Conservation (phyloP, 2,329 filamentous ascomycete genomes). For the Fusarium mexicanum region DNA sequence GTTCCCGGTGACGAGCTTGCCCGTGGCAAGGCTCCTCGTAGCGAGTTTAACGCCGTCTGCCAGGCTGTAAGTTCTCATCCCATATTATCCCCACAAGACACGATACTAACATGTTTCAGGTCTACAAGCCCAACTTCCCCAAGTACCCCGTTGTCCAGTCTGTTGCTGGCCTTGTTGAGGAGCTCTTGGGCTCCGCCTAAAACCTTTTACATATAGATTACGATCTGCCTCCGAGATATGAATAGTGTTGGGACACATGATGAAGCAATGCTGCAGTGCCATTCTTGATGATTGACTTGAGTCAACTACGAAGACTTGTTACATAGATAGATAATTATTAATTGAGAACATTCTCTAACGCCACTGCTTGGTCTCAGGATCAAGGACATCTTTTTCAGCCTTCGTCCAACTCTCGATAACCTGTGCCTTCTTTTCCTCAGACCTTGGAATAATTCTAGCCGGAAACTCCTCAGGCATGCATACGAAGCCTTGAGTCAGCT, state of each 20-base stretch:
- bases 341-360: neutral
- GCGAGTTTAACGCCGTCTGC: slow-evolving; percentile 32
- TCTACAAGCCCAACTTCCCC: slow-evolving; percentile 22
- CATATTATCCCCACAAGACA: too few species aligned
- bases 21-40: neutral
- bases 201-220: neutral
- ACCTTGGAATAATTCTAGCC: neutral
- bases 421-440: neutral
- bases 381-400: neutral
- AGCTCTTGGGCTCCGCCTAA: neutral
- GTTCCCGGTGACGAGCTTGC: slow-evolving; percentile 37
- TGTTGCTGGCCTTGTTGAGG: neutral
- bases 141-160: slow-evolving; percentile 29
- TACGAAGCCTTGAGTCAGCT: slow-evolving; percentile 6
- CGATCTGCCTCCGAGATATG: slow-evolving; percentile 18
- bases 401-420: neutral
- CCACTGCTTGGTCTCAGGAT: slow-evolving; percentile 5
- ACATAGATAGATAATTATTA: neutral
- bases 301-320: neutral
- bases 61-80: slow-evolving; percentile 18
- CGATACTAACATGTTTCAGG: neutral
- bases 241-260: neutral
- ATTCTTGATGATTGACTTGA: neutral
- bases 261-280: neutral
- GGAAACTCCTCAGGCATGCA: slow-evolving; percentile 10